phyloP scores from a whole-genome alignment of 495 filamentous ascomycete genomes.

The Opeltia flavorubescens region DNA sequence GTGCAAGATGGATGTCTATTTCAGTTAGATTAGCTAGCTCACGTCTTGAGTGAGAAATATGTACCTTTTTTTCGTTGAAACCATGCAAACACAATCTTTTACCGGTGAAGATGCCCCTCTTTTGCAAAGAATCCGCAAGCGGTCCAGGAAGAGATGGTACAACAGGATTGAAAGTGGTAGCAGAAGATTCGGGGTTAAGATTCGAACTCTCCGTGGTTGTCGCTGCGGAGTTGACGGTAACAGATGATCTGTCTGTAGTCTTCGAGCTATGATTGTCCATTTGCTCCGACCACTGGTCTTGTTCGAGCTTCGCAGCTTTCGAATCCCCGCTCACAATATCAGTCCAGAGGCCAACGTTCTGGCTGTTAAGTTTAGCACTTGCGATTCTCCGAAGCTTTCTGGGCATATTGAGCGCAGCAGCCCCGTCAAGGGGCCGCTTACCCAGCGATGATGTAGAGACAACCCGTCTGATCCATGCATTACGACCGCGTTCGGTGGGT shows the following conservation, averaged over 20 bases:
- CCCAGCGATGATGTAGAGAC: slow-evolving; percentile 17
- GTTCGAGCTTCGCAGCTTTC: slow-evolving; percentile 9
- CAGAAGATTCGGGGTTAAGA: no score
- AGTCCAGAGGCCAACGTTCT: slow-evolving; percentile 74
- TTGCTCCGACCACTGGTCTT: slow-evolving; percentile 10
- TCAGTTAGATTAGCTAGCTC: not conserved
- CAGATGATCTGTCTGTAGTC: not conserved
- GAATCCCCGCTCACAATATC: slow-evolving; percentile 58
- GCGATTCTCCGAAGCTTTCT: slow-evolving; percentile 67
- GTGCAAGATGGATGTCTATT: slow-evolving; percentile 30
- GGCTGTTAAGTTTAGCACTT: slow-evolving; percentile 61
- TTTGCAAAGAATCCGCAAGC: slow-evolving; percentile 4
- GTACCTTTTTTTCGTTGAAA: slow-evolving; percentile 43
- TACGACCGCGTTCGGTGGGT: slow-evolving; percentile 52
- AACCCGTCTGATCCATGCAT: slow-evolving; percentile 52
- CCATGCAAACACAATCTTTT: slow-evolving; percentile 52
- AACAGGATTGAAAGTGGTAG: not conserved
- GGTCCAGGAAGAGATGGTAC: not conserved
- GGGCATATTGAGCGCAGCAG: slow-evolving; percentile 13
- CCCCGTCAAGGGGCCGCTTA: slow-evolving; percentile 31
- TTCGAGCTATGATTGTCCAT: not conserved
- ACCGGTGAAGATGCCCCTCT: slow-evolving; percentile 34
- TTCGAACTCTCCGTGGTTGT: slow-evolving; percentile 3
- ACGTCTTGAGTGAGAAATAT: slow-evolving; percentile 1
- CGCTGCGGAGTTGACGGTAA: not conserved